Evolutionary conservation across 2,329 filamentous ascomycete genomes (phyloP).

Genomic region (Ceratocystis diversiconidia): DNA sequence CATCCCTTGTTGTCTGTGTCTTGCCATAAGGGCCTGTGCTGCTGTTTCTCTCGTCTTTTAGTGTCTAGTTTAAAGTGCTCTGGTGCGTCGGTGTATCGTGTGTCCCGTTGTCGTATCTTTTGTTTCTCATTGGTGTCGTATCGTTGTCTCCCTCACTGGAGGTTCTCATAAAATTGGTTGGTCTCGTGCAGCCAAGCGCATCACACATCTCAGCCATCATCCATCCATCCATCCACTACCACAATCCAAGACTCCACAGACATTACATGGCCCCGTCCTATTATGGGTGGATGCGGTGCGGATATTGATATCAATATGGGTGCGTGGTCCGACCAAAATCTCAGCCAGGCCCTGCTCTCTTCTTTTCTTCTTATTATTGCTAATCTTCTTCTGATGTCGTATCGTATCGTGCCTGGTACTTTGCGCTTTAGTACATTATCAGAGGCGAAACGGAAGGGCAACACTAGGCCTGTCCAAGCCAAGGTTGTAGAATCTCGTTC

Average conservation of each 20-base stretch:
- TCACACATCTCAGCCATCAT: not conserved
- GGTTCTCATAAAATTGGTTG: not conserved
- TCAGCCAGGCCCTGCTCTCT: not conserved
- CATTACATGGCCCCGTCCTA: not conserved
- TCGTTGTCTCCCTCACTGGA: not conserved
- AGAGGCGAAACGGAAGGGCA: constrained; percentile 2
- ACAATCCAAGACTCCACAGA: not conserved
- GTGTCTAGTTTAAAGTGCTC: too few species aligned
- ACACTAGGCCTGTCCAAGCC: constrained; percentile 1
- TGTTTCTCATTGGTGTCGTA: not conserved
- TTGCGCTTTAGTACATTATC: not conserved
- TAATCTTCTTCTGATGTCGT: not conserved
- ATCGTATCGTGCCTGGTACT: not conserved
- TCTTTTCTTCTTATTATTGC: not conserved
- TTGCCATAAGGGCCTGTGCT: not conserved
- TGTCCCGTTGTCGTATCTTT: not conserved
- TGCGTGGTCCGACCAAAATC: not conserved
- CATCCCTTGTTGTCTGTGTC: not conserved
- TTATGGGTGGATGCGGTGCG: not conserved
- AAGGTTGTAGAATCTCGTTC: constrained; percentile 1
- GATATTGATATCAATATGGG: not conserved
- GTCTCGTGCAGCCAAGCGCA: not conserved
- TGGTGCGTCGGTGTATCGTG: not conserved
- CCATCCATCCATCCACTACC: not conserved
- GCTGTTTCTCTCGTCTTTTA: not conserved